phyloP scores from a whole-genome alignment of 2,329 filamentous ascomycete species.

The Seiridium cupressi region DNA sequence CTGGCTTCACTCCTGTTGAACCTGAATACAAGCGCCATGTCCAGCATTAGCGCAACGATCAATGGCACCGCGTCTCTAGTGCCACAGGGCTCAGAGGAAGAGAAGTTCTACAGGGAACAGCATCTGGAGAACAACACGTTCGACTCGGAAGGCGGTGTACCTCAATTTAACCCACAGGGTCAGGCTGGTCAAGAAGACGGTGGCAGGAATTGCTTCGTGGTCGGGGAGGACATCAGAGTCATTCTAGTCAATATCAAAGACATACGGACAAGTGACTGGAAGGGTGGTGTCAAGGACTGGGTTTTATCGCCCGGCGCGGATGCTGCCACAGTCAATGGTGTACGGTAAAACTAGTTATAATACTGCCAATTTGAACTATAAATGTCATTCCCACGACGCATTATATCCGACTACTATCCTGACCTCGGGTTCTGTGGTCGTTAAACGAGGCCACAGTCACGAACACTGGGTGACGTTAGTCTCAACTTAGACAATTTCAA shows the following conservation, averaged over 20 bases:
- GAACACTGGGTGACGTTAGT: no score
- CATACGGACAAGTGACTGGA: conserved; percentile 90
- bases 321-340: not conserved
- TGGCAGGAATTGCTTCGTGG: conserved; percentile 67
- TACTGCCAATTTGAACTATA: no score
- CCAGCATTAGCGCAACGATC: conserved; percentile 88
- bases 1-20: conserved; percentile 83
- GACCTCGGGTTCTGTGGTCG: no score
- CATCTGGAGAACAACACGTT: conserved; percentile 95
- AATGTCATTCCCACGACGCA: no score
- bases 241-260: conserved; percentile 82
- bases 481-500: no score
- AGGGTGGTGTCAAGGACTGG: conserved; percentile 87
- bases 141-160: conserved; percentile 52
- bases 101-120: conserved; percentile 76
- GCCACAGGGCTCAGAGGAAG: conserved; percentile 72
- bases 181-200: conserved; percentile 41
- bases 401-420: no score
- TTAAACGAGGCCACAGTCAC: no score
- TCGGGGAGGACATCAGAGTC: conserved; percentile 80
- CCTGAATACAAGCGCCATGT: conserved; percentile 85
- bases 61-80: conserved; percentile 82
- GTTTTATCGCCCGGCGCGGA: conserved; percentile 32
- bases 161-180: conserved; percentile 35
- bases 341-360: not conserved